Percentiles rank a stretch among this genome's conserved stretches.
phyloP scores from a whole-genome alignment of 2,329 filamentous ascomycete genomes.

The Curvularia verruculosa region DNA sequence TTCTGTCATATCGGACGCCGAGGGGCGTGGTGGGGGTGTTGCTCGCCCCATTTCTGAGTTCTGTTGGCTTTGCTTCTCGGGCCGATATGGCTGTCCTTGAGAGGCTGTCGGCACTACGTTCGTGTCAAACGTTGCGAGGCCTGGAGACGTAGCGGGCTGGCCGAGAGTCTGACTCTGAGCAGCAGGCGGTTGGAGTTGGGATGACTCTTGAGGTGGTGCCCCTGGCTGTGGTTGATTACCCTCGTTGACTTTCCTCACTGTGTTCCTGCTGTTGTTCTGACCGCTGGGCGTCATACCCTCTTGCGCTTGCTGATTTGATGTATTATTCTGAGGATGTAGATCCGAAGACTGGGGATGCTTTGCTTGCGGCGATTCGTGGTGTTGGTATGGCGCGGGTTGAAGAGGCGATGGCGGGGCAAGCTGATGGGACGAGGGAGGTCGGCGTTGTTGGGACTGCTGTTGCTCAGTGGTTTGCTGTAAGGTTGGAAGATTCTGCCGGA shows the following conservation, averaged over 20 bases:
- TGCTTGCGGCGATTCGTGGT: constrained; percentile 42
- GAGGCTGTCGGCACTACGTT: constrained; percentile 54
- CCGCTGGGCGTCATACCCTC: constrained; percentile 42
- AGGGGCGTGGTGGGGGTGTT: constrained; percentile 54
- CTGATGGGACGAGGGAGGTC: constrained; percentile 44
- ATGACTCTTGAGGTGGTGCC: constrained; percentile 43
- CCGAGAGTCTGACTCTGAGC: constrained; percentile 47
- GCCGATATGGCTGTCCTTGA: constrained; percentile 53
- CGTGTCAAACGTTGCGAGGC: constrained; percentile 52
- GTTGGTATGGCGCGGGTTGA: constrained; percentile 40
- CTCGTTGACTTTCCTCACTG: constrained; percentile 45
- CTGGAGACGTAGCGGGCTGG: constrained; percentile 46
- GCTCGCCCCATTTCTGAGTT: constrained; percentile 45
- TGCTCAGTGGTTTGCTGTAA: constrained; percentile 37
- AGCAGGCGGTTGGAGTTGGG: constrained; percentile 43
- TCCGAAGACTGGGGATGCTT: constrained; percentile 36
- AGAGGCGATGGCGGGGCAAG: constrained; percentile 46
- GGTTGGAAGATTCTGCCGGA: constrained; percentile 39
- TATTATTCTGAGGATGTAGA: constrained; percentile 34
- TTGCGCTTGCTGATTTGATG: constrained; percentile 39
- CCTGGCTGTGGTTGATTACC: constrained; percentile 37
- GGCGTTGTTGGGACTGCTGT: constrained; percentile 41
- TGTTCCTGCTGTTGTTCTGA: constrained; percentile 35
- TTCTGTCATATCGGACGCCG: constrained; percentile 53
- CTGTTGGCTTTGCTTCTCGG: constrained; percentile 44